A percentile compares a stretch with the other conserved stretches of the same genome.
phyloP scores from a whole-genome alignment of 163 green algal species.

The Prototheca stagnorum region DNA sequence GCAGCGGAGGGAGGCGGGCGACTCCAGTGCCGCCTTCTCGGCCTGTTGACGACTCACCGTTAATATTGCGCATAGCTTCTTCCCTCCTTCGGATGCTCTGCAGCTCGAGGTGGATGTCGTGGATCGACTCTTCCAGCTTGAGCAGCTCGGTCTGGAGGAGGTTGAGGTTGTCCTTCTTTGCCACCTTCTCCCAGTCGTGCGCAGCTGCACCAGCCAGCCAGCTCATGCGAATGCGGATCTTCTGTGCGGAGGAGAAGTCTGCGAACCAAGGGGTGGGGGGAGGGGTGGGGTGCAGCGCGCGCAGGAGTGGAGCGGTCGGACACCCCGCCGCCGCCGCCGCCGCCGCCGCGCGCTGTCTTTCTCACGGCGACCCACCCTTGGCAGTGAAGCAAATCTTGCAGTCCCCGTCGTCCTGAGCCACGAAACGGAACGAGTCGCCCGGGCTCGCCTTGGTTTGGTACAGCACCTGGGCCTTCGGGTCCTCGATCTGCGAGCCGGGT shows the following conservation, averaged over 20 bases:
- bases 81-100: slow-evolving; percentile 41
- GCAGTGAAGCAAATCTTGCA: slow-evolving; percentile 81
- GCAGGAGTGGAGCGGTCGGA: neutral
- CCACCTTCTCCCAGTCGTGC: slow-evolving; percentile 75
- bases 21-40: no score
- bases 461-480: slow-evolving; percentile 37
- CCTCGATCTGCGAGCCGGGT: slow-evolving; percentile 30
- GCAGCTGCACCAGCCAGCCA: slow-evolving; percentile 70
- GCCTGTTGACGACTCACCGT: no score
- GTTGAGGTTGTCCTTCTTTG: slow-evolving; percentile 90
- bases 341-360: no score
- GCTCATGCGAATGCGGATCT: slow-evolving; percentile 53
- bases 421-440: slow-evolving; percentile 60
- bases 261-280: neutral
- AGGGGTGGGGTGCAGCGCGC: neutral
- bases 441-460: slow-evolving; percentile 32
- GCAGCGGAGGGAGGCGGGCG: no score
- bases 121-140: slow-evolving; percentile 47
- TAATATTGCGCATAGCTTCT: slow-evolving; percentile 57
- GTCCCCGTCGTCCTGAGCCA: slow-evolving; percentile 47
- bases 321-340: neutral
- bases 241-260: slow-evolving; percentile 44
- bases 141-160: slow-evolving; percentile 44
- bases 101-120: slow-evolving; percentile 52
- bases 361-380: slow-evolving; percentile 14